Conservation (phyloP, 2,329 filamentous ascomycete species). For the Pseudopithomyces maydicus region DNA sequence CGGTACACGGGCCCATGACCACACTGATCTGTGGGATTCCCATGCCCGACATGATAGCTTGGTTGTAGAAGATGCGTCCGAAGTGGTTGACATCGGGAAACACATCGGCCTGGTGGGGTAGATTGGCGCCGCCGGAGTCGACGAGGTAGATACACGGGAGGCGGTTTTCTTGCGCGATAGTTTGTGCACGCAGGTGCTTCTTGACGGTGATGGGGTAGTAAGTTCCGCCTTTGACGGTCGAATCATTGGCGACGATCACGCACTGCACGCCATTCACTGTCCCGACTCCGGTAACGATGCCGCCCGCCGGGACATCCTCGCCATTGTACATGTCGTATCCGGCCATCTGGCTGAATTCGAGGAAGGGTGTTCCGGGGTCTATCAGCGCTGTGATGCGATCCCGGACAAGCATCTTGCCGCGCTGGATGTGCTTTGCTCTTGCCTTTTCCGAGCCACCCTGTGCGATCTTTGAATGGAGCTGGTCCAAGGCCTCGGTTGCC, state of each 20-base stretch:
- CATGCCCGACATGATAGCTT: constrained; percentile 86
- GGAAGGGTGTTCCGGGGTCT: constrained; percentile 85
- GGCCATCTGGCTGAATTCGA: constrained; percentile 92
- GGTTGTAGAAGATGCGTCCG: constrained; percentile 97
- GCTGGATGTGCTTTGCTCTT: constrained; percentile 80
- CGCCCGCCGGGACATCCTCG: constrained; percentile 85
- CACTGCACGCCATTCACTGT: constrained; percentile 89
- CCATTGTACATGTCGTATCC: constrained; percentile 84
- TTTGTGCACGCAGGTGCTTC: constrained; percentile 92
- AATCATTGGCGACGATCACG: constrained; percentile 94
- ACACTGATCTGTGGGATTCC: constrained; percentile 93
- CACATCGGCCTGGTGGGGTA: constrained; percentile 93
- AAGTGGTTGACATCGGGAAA: constrained; percentile 96
- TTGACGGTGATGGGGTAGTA: constrained; percentile 98
- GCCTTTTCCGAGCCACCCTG: constrained; percentile 82
- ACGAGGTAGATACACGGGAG: constrained; percentile 91
- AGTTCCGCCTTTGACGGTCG: constrained; percentile 94
- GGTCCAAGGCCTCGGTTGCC: constrained; percentile 70
- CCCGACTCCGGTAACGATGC: constrained; percentile 91
- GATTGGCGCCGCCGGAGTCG: constrained; percentile 92
- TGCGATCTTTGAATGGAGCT: constrained; percentile 72
- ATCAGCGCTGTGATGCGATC: constrained; percentile 87
- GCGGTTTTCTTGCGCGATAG: constrained; percentile 85
- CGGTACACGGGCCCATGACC: constrained; percentile 97
- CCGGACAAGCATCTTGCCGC: constrained; percentile 92